Evolutionary conservation across 2,329 filamentous ascomycete genomes (phyloP).

Genomic region (Aspergillus quadrilineatus): DNA sequence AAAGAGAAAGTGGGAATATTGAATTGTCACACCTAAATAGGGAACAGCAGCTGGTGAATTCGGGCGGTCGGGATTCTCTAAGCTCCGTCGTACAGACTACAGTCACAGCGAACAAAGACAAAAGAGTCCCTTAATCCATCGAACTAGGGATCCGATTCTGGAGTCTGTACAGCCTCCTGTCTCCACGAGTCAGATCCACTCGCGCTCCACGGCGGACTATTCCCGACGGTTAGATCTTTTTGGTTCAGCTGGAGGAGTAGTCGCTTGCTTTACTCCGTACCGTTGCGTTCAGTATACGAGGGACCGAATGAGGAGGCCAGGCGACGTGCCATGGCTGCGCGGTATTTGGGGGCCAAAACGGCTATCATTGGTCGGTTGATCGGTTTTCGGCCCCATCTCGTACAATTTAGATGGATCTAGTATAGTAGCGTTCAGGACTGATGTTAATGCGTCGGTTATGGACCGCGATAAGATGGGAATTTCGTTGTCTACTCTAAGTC

Average conservation of each 20-base stretch:
- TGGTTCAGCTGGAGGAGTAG: too few species aligned
- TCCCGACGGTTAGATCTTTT: neutral
- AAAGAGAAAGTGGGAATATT: neutral
- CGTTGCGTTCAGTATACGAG: neutral
- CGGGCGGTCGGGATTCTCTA: neutral
- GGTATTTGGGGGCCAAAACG: constrained; percentile 1
- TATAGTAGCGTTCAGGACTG: neutral
- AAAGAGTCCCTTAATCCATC: neutral
- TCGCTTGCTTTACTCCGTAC: neutral
- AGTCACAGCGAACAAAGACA: too few species aligned
- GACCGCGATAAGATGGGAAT: neutral
- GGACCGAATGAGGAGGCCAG: neutral
- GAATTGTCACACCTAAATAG: neutral
- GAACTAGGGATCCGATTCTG: neutral
- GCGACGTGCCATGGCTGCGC: neutral
- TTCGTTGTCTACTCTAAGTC: neutral
- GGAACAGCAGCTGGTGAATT: neutral
- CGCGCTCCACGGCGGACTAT: neutral
- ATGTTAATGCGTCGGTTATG: neutral
- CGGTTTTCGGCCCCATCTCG: neutral
- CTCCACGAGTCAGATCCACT: neutral
- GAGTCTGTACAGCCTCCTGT: neutral
- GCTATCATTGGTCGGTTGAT: neutral
- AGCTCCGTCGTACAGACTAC: neutral
- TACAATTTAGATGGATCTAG: neutral